These are phyloP conservation scores for Chenopodium formosanum DNA, from an alignment of 148 eudicot species.

Conservation along the genomic window DNA sequence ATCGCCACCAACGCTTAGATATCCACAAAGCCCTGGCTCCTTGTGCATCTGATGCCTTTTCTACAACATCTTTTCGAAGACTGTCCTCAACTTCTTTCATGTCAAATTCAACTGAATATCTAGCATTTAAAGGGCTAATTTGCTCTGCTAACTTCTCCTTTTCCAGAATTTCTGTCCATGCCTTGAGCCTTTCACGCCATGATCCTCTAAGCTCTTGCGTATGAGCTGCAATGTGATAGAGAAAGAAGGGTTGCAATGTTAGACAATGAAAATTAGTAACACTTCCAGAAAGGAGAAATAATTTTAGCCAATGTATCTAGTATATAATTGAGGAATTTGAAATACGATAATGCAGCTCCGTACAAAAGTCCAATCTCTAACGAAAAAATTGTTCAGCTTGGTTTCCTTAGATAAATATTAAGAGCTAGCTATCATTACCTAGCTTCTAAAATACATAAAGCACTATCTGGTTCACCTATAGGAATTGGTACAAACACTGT, in stretches of 20 bases:
- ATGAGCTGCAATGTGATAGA: constrained; percentile 40
- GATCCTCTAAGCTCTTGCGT: constrained; percentile 48
- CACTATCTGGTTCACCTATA: background rate
- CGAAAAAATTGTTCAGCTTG: background rate
- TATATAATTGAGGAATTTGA: background rate
- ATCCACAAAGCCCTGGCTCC: constrained; percentile 87
- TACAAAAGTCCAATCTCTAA: background rate
- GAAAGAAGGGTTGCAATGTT: background rate
- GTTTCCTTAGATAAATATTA: background rate
- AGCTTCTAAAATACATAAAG: background rate
- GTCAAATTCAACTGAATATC: constrained; percentile 82
- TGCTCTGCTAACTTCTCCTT: constrained; percentile 75
- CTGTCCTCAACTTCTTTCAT: constrained; percentile 93
- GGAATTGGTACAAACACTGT: background rate
- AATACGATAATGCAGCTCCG: background rate
- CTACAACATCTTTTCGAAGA: constrained; percentile 79
- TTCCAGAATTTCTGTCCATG: constrained; percentile 70
- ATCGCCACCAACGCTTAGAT: constrained; percentile 98
- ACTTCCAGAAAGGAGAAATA: background rate
- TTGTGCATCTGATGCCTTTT: constrained; percentile 49
- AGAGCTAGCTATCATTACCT: background rate
- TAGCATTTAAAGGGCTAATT: constrained; percentile 56
- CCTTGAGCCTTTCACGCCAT: constrained; percentile 87
- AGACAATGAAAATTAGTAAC: background rate
- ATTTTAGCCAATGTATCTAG: background rate